Base-by-base conservation (phyloP, 2,329 filamentous ascomycete species). In the Cadophora sp. region DNA sequence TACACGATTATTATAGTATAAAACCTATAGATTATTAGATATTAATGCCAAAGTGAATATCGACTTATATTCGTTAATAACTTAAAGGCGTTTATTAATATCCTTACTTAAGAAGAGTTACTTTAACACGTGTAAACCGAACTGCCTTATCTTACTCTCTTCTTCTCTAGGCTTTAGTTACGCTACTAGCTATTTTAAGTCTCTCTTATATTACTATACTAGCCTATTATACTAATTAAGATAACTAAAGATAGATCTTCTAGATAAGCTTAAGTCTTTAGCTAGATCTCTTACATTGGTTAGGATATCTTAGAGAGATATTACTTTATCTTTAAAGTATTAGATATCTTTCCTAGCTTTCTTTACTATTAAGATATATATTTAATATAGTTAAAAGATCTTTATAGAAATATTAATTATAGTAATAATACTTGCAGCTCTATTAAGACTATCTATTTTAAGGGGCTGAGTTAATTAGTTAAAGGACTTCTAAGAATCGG, bases 351-450 rank as follows among this genome's bases (percentile, higher is more conserved):
- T 46, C 37, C 27, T 64, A 22, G 66, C 66, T 46, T 68, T 27
- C 46, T 68, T 68, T 26, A 68, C 66, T 22, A 26, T 48, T 27
- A n/a, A 37, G 43, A 53, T 8, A 61, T 68, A 68, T 31, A 12
- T 51, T 22, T 34, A 27, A 40, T 46, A 68, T 3, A 68, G 43
- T 31, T 40, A 14, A 6, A 56, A 40, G 16, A 68, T 56, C 31
- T 61, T 51, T 61, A n/a, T 55, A 48, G 62, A 64, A 16, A 68
- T 64, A 3, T 68, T 34, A 56, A 68, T 65, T 4, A 68, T 62
- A 22, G 62, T 62, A 61, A 68, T 68, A n/a, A 68, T 16, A 48
- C 55, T 68, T 34, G 66, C 61, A 29, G 66, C 66, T 55, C 5
- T 62, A 22, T 31, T 22, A 51, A 68, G 53, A 16, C 61, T 43